Conservation (phyloP, 2,329 filamentous ascomycete genomes). For the Trichoderma aggressivum region DNA sequence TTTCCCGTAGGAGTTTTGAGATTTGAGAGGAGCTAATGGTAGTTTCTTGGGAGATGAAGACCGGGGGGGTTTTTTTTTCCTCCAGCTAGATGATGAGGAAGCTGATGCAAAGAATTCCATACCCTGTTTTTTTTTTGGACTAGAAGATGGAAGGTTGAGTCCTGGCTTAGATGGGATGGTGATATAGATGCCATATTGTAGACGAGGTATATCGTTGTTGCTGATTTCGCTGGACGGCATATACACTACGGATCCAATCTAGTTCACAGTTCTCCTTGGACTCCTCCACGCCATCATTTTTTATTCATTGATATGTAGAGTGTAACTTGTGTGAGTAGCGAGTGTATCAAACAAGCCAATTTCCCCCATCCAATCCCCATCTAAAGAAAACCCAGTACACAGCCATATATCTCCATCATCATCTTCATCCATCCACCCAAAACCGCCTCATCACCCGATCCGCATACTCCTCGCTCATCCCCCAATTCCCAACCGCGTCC, state of each 20-base stretch:
- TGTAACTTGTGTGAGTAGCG: background rate
- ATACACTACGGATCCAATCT: no score
- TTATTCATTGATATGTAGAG: background rate
- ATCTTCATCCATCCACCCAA: constrained; percentile 21
- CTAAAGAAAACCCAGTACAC: no score
- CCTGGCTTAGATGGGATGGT: background rate
- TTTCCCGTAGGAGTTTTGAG: background rate
- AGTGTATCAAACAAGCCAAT: background rate
- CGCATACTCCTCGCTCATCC: constrained; percentile 55
- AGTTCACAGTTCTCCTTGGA: background rate
- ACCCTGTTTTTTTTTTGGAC: background rate
- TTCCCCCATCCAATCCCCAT: background rate
- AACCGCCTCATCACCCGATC: constrained; percentile 51
- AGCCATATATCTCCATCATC: background rate
- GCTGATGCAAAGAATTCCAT: background rate
- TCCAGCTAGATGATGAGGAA: no score
- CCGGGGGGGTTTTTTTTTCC: no score
- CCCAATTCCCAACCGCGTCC: constrained; percentile 53
- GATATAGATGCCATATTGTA: background rate
- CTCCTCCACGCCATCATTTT: background rate
- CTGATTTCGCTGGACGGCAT: background rate
- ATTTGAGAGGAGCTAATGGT: background rate
- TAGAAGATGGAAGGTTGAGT: background rate
- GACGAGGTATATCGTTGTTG: background rate
- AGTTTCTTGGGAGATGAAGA: background rate